Conservation (phyloP, 495 filamentous ascomycete genomes). For the Hypoxylon subgilvum region DNA sequence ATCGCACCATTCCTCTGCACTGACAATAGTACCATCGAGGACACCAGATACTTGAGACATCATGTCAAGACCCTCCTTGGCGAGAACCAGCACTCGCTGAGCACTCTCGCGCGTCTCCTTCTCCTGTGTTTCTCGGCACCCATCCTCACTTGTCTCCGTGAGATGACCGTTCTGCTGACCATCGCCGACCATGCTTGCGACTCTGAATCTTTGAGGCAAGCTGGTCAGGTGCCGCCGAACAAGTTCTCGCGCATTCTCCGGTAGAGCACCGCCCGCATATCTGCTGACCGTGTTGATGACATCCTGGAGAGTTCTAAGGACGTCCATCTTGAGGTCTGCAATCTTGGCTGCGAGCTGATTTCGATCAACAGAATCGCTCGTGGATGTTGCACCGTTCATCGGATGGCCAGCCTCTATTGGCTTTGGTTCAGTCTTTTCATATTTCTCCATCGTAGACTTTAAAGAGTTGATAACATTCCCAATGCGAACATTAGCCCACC, state of each 20-base stretch:
- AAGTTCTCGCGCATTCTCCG: constrained; percentile 78
- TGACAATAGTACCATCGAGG: constrained; percentile 80
- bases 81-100: constrained; percentile 76
- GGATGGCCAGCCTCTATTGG: constrained; percentile 28
- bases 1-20: constrained; percentile 87
- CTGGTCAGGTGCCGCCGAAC: constrained; percentile 80
- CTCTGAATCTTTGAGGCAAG: constrained; percentile 76
- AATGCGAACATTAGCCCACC: constrained; percentile 76
- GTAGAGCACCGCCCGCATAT: constrained; percentile 82
- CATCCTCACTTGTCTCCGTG: constrained; percentile 48
- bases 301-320: constrained; percentile 74
- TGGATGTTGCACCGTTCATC: constrained; percentile 23
- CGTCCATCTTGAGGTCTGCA: constrained; percentile 70
- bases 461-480: constrained; percentile 71
- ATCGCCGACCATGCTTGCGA: constrained; percentile 55
- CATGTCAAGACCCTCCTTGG: constrained; percentile 87
- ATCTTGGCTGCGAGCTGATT: constrained; percentile 64
- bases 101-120: constrained; percentile 58
- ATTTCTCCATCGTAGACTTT: constrained; percentile 73
- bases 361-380: constrained; percentile 41
- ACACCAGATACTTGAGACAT: constrained; percentile 82
- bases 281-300: constrained; percentile 80
- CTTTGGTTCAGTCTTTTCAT: constrained; percentile 59
- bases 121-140: constrained; percentile 32
- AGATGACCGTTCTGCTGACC: constrained; percentile 36